phyloP scores from a whole-genome alignment of 805 yeast genomes.

The Sugiyamaella boreocaroliniensis region DNA sequence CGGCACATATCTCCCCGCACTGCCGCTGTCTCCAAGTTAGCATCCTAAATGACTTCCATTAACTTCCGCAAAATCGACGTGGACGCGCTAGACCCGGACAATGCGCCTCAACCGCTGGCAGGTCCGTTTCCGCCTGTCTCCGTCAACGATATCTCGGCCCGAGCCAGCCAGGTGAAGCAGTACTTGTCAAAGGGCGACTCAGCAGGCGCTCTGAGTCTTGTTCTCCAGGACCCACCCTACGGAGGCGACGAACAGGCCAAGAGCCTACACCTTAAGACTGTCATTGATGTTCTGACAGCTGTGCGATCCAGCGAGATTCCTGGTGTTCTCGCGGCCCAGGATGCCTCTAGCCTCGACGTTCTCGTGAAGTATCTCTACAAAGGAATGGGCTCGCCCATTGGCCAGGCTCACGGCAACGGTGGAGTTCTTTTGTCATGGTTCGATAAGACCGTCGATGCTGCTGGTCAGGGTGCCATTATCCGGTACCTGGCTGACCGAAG shows the following conservation, averaged over 20 bases:
- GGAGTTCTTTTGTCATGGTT: constrained; percentile 86
- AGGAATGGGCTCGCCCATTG: constrained; percentile 64
- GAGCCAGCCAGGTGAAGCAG: constrained; percentile 53
- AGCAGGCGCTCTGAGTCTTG: constrained; percentile 54
- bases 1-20: not conserved
- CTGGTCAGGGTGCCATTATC: constrained; percentile 86
- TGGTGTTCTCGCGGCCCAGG: constrained; percentile 48
- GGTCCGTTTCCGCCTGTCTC: constrained; percentile 49
- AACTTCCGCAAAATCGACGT: constrained; percentile 75
- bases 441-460: constrained; percentile 74
- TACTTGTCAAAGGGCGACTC: constrained; percentile 67
- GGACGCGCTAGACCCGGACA: constrained; percentile 83
- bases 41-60: constrained; percentile 7
- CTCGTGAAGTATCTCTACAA: constrained; percentile 80
- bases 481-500: constrained; percentile 83
- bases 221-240: constrained; percentile 74
- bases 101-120: constrained; percentile 52
- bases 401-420: constrained; percentile 71
- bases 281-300: constrained; percentile 65
- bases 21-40: not conserved
- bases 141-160: constrained; percentile 47
- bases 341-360: constrained; percentile 56
- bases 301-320: constrained; percentile 64
- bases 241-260: constrained; percentile 60
- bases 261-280: constrained; percentile 43